phyloP scores from a whole-genome alignment of 139 green algal genomes.

The Haematococcus sp. region DNA sequence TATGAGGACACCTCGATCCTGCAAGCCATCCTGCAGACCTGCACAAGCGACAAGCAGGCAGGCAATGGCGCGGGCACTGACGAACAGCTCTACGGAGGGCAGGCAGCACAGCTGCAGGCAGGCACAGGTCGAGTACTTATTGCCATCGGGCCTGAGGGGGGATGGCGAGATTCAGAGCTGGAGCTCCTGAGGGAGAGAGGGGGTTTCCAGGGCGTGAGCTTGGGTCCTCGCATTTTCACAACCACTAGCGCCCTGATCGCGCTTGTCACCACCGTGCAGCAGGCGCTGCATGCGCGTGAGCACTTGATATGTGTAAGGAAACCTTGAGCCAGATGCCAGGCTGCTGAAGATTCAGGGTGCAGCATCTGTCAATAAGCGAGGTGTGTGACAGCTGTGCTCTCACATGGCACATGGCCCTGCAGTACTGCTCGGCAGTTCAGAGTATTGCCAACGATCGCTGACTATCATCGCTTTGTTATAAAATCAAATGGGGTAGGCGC shows the following conservation, averaged over 20 bases:
- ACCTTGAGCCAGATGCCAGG: too few species aligned
- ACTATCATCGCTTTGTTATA: too few species aligned
- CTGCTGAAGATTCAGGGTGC: too few species aligned
- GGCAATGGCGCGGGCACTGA: not conserved
- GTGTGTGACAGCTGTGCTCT: not conserved
- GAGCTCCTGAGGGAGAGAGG: not conserved
- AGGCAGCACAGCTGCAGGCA: not conserved
- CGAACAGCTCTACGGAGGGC: not conserved
- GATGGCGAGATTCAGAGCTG: slow-evolving; percentile 3
- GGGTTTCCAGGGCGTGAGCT: not conserved
- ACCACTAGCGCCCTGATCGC: not conserved
- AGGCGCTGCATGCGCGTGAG: not conserved
- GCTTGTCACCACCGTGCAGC: not conserved
- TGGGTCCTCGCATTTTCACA: not conserved
- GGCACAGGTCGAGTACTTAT: not conserved
- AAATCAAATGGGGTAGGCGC: not conserved
- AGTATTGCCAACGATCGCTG: too few species aligned
- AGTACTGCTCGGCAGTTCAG: too few species aligned
- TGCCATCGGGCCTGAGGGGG: slow-evolving; percentile 8
- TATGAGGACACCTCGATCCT: too few species aligned
- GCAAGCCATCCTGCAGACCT: too few species aligned
- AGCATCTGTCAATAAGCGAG: too few species aligned
- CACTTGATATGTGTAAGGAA: too few species aligned
- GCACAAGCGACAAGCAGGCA: not conserved
- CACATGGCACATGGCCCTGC: too few species aligned